Evolutionary conservation across 768 basidiomycete species (phyloP).

Genomic region (Sporobolomyces roseus): DNA sequence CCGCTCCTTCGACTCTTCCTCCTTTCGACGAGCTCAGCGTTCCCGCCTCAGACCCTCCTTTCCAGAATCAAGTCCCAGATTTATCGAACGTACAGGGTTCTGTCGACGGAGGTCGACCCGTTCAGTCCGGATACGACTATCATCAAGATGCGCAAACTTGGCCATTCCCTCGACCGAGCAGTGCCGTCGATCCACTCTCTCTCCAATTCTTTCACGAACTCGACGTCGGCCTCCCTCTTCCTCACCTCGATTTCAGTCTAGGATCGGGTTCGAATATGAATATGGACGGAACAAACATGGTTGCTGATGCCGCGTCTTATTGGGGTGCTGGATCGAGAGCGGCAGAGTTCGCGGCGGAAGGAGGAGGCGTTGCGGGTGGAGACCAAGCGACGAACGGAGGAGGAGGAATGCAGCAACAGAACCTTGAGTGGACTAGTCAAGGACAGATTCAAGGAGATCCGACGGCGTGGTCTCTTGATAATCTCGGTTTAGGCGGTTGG

Average conservation of each 20-base stretch:
- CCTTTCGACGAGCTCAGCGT: slow-evolving; percentile 5
- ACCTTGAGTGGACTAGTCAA: neutral
- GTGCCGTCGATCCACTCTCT: slow-evolving; percentile 14
- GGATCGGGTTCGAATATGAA: neutral
- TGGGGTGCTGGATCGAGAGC: slow-evolving; percentile 10
- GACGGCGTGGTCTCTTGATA: slow-evolving; percentile 10
- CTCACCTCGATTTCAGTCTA: slow-evolving; percentile 2
- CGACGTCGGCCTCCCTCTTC: slow-evolving; percentile 2
- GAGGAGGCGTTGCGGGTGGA: neutral
- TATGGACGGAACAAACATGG: neutral
- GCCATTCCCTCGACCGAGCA: neutral
- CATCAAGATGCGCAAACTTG: slow-evolving; percentile 1
- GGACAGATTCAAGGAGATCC: neutral
- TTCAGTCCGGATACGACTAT: neutral
- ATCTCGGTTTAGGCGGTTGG: slow-evolving; percentile 4
- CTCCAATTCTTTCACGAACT: slow-evolving; percentile 27
- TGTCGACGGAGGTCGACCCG: neutral
- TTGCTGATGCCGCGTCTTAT: slow-evolving; percentile 1
- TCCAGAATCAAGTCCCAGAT: too few species aligned
- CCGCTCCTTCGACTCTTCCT: slow-evolving; percentile 1
- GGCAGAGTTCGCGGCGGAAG: slow-evolving; percentile 10
- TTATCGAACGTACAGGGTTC: too few species aligned
- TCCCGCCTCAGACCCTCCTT: neutral
- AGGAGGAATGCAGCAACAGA: neutral
- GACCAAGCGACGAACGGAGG: too few species aligned